These are phyloP conservation scores for Cruciata laevipes DNA, from an alignment of 257 asterid species.

Conservation along the genomic window DNA sequence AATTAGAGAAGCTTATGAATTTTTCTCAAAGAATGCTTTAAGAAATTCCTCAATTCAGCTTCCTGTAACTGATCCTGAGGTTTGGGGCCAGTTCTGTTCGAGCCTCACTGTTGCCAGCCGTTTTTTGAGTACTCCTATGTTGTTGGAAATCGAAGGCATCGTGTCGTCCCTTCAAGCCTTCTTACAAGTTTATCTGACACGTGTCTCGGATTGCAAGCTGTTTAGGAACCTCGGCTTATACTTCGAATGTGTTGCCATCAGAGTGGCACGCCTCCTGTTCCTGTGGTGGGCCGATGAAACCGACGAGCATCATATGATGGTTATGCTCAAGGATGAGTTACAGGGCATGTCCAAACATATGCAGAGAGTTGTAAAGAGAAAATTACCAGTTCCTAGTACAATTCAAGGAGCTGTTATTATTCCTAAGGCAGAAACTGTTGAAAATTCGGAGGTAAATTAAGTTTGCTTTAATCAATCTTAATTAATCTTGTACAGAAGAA, in stretches of 20 bases:
- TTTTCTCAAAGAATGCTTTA: background rate
- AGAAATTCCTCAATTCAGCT: background rate
- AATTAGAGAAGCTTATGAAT: conserved; percentile 1
- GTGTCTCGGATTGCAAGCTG: background rate
- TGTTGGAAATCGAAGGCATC: background rate
- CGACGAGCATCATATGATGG: background rate
- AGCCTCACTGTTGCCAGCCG: background rate
- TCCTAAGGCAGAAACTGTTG: too few relatives aligned
- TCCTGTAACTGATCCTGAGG: background rate
- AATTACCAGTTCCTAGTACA: too few relatives aligned
- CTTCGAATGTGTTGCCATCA: background rate
- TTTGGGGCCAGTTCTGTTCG: background rate
- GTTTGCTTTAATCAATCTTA: too few relatives aligned
- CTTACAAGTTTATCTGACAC: background rate
- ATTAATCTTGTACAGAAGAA: too few relatives aligned
- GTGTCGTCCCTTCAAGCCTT: too few relatives aligned
- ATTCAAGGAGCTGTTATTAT: too few relatives aligned
- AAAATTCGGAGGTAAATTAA: too few relatives aligned
- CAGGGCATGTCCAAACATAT: too few relatives aligned
- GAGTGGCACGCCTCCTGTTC: background rate
- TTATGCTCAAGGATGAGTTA: too few relatives aligned
- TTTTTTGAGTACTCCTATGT: background rate
- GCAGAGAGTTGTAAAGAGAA: too few relatives aligned
- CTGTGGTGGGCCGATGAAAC: background rate
- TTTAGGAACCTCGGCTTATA: too few relatives aligned